These are phyloP conservation scores for Geotrichum ghanense DNA, from an alignment of 805 yeast genomes.

Conservation along the genomic window DNA sequence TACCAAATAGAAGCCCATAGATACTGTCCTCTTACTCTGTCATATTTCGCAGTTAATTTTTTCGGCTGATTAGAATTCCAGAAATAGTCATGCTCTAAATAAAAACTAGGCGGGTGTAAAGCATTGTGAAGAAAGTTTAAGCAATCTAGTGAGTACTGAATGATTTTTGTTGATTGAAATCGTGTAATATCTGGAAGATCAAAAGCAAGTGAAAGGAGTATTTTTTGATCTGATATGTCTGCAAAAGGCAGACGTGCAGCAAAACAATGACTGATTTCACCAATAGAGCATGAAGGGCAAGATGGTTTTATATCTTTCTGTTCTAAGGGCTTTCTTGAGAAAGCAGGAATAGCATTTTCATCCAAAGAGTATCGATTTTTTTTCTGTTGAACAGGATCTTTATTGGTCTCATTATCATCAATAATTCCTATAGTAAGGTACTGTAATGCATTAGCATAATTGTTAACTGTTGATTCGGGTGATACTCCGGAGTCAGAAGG, in stretches of 20 bases:
- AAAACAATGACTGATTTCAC: neutral
- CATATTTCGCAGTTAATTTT: neutral
- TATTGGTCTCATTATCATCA: neutral
- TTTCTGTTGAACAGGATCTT: neutral
- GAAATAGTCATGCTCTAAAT: neutral
- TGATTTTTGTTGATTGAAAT: neutral
- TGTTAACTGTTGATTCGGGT: neutral
- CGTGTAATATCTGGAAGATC: neutral
- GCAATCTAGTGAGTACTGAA: neutral
- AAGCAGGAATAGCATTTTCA: neutral
- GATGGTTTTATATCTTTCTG: conserved; percentile 1
- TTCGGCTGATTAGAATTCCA: neutral
- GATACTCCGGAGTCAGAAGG: neutral
- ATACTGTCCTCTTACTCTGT: neutral
- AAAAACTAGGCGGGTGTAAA: neutral
- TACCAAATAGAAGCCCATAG: conserved; percentile 1
- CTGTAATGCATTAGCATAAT: neutral
- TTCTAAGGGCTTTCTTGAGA: neutral
- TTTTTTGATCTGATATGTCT: conserved; percentile 4
- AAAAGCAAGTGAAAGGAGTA: conserved; percentile 3
- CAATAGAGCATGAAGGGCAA: conserved; percentile 3
- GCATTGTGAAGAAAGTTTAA: neutral
- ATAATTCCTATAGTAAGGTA: neutral
- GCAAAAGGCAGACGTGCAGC: conserved; percentile 3
- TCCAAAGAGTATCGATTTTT: neutral